Evolutionary conservation across 306 rosid species (phyloP).

Genomic region (Trifolium fragiferum): DNA sequence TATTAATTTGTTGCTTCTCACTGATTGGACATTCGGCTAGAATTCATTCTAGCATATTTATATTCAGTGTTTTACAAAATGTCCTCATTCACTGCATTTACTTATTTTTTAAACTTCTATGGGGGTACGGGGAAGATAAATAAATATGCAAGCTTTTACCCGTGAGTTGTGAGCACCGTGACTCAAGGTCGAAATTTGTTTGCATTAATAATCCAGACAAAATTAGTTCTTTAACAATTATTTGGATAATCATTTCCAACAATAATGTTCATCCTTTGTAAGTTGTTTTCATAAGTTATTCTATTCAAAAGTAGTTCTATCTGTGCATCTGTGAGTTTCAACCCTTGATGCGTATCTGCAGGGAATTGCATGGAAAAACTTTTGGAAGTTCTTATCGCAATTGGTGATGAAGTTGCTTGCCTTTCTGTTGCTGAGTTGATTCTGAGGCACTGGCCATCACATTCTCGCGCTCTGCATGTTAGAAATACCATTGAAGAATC

Average conservation of each 20-base stretch:
- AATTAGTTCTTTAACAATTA: conserved; percentile 32
- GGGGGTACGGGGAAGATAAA: conserved; percentile 5
- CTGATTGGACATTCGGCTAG: conserved; percentile 15
- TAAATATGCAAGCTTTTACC: not conserved
- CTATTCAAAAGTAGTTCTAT: conserved; percentile 20
- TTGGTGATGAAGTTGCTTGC: conserved; percentile 97
- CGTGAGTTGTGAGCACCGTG: not conserved
- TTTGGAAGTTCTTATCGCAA: conserved; percentile 96
- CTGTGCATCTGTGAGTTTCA: conserved; percentile 14
- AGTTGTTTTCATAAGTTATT: conserved; percentile 16
- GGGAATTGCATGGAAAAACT: conserved; percentile 99
- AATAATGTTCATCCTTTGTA: conserved; percentile 24
- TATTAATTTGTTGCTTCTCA: conserved; percentile 26
- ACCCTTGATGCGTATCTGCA: conserved; percentile 39
- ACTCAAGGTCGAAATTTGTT: not conserved
- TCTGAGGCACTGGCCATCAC: conserved; percentile 99
- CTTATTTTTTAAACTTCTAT: not conserved
- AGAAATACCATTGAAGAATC: conserved; percentile 80
- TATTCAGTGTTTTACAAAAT: conserved; percentile 13
- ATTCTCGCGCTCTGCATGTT: conserved; percentile 90
- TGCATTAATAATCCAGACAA: conserved; percentile 7
- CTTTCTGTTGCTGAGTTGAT: conserved; percentile 88
- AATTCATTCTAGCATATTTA: conserved; percentile 2
- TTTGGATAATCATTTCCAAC: conserved; percentile 30
- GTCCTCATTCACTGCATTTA: conserved; percentile 24